Conservation (phyloP, 306 rosid genomes). For the Phaseolus lunatus region DNA sequence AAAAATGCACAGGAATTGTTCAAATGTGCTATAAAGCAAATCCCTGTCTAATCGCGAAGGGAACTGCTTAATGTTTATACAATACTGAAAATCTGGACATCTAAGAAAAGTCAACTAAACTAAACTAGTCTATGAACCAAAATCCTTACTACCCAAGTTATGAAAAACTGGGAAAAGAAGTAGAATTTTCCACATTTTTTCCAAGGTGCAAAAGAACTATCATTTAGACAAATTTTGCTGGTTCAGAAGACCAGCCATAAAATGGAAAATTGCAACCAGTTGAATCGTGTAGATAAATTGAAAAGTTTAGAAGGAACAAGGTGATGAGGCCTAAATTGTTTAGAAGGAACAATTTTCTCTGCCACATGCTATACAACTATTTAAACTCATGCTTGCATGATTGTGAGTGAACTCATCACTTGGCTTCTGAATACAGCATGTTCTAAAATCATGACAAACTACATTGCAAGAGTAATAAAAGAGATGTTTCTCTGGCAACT, state of each 20-base stretch:
- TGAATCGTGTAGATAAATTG: not conserved
- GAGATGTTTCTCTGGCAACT: not conserved
- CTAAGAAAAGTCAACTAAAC: slow-evolving; percentile 2
- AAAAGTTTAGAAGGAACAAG: not conserved
- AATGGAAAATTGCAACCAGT: not conserved
- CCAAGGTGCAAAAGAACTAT: not conserved
- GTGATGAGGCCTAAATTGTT: not conserved
- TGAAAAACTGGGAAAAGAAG: not conserved
- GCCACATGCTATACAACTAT: not conserved
- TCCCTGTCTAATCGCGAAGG: not conserved
- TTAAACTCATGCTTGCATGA: not conserved
- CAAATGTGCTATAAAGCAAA: slow-evolving; percentile 5
- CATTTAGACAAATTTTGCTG: not conserved
- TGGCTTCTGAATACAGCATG: not conserved
- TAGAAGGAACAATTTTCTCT: not conserved
- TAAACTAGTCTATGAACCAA: not conserved
- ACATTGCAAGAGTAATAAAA: not conserved
- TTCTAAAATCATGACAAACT: not conserved
- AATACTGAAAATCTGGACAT: slow-evolving; percentile 31
- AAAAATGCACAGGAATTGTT: not conserved
- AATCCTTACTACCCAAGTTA: slow-evolving; percentile 1
- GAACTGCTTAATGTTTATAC: not conserved
- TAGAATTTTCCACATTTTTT: not conserved
- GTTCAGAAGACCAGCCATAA: not conserved
- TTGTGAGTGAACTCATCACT: not conserved